Evolutionary conservation across 2,329 filamentous ascomycete genomes (phyloP).

Genomic region (Calonectria pteridis): DNA sequence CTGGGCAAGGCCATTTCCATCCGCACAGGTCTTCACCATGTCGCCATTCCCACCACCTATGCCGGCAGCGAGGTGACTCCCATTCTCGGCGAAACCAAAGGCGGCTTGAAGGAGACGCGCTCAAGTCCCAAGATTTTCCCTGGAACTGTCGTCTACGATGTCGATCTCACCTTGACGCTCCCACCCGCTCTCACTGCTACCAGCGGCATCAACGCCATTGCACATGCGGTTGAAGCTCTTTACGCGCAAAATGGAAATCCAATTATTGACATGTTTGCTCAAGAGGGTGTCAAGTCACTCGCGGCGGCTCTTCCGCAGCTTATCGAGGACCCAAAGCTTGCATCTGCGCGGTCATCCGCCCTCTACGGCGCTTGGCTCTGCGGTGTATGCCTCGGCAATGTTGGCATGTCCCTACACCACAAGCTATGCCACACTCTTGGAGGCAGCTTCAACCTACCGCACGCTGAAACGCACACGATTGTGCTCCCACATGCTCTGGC

Average conservation of each 20-base stretch:
- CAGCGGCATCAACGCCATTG: conserved; percentile 75
- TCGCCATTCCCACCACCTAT: conserved; percentile 69
- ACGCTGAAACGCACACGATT: conserved; percentile 43
- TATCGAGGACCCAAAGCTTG: conserved; percentile 53
- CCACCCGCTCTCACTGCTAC: conserved; percentile 66
- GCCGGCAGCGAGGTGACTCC: conserved; percentile 75
- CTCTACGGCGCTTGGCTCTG: conserved; percentile 57
- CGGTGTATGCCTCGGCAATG: conserved; percentile 19
- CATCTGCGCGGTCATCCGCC: conserved; percentile 58
- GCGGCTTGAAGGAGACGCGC: conserved; percentile 69
- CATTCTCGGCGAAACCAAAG: conserved; percentile 71
- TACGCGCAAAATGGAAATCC: conserved; percentile 73
- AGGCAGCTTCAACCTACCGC: conserved; percentile 55
- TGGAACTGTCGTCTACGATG: conserved; percentile 73
- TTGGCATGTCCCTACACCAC: conserved; percentile 25
- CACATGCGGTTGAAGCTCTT: conserved; percentile 72
- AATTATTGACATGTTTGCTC: conserved; percentile 68
- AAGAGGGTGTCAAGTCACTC: conserved; percentile 61
- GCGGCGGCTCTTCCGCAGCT: conserved; percentile 66
- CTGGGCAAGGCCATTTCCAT: conserved; percentile 70
- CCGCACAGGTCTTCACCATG: conserved; percentile 64
- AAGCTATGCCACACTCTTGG: conserved; percentile 60
- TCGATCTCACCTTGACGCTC: conserved; percentile 71
- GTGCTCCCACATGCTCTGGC: conserved; percentile 73
- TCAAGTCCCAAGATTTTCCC: conserved; percentile 71